Base-by-base conservation (phyloP, 257 asterid species). In the Penstemon barbatus region DNA sequence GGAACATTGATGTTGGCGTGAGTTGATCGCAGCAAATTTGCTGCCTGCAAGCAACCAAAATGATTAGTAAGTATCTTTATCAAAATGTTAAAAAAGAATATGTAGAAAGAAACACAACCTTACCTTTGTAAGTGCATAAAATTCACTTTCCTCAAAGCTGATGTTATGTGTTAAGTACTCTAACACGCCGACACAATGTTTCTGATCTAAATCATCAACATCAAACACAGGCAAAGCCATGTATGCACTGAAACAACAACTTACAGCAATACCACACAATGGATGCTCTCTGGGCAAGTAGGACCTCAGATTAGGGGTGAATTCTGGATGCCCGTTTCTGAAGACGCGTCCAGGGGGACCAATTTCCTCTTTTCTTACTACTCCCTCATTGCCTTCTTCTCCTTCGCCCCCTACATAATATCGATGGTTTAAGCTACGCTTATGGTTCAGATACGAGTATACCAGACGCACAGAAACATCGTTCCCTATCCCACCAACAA, bases 281-380 rank as follows among this genome's bases (percentile, higher is more conserved):
- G 76, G 63, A 44, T 33, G 73, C 61, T 77, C 73, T 52, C 25
- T 53, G n/a, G 19, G 49, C 3, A 69, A 40, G 65, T 77, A 77
- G 37, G 46, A 39, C 8, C 41, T 38, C 3, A 52, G 9, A 6
- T 61, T 19, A 0, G 4, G 13, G 8, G 37, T 40, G 5, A 11
- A 3, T 42, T 61, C 63, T 0, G 13, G 25, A 15, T 1, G 10
- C 13, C 68, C 41, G 0, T 0, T 39, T 2, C 4, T 13, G 50
- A 71, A 25, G 33, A 25, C 33, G 33, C 33, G 33, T 25, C 33
- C 33, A 25, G 33, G 33, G 33, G 33, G 33, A 2, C 33, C 33
- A 25, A 25, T 25, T 25, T 25, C 33, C 33, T 25, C 33, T 25
- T 25, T 25, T 25, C 61, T 5, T 69, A 1, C 69, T 68, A 12